Evolutionary conservation across 2,329 filamentous ascomycete species (phyloP), one percentile per base, ranked within the genome.

Genomic region (Bipolaris gigantea): DNA sequence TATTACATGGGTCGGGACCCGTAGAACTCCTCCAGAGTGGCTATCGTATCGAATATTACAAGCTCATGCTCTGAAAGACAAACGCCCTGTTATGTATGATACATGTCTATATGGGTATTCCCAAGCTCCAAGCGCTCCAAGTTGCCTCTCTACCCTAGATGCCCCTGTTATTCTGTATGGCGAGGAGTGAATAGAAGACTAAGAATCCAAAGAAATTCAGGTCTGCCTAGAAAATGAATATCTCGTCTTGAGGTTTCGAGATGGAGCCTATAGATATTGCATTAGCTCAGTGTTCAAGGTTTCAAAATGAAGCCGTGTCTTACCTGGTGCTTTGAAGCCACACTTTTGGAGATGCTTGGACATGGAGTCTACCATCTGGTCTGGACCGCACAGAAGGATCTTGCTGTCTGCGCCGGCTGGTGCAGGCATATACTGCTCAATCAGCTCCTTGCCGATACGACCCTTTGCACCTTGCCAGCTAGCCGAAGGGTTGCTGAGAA

Each of bases 361-460:
- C 58, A 61, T 59, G 2, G 36, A 36, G 2, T 53, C 48, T 30
- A 56, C 51, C 56, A 58, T 58, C 1, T 48, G 53, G 3, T 58
- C 56, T 15, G 56, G 56, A 50, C 93, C 93, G 72, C 93, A 97
- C 62, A 97, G 82, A 57, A 97, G 83, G 64, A 97, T 84, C 85
- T 97, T 97, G 79, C 95, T 87, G 70, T 97, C 92, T 51, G 82
- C 78, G 52, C 90, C 89, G 6, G 56, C 56, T 13, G 56, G 56
- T 1, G 46, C 43, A 11, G 56, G 56, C 5, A 59, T 41, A 15
- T 47, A 10, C 5, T 48, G n/a, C 3, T 59, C 42, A 10, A 59
- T 54, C 47, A 59, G 50, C n/a, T 54, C 19, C 40, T 54, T 53
- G 21, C 32, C 49, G 1, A 59, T 42, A 15, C 53, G 53, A 1